Conservation (phyloP, 1,284 basidiomycete species). For the Trichosporon sp. region DNA sequence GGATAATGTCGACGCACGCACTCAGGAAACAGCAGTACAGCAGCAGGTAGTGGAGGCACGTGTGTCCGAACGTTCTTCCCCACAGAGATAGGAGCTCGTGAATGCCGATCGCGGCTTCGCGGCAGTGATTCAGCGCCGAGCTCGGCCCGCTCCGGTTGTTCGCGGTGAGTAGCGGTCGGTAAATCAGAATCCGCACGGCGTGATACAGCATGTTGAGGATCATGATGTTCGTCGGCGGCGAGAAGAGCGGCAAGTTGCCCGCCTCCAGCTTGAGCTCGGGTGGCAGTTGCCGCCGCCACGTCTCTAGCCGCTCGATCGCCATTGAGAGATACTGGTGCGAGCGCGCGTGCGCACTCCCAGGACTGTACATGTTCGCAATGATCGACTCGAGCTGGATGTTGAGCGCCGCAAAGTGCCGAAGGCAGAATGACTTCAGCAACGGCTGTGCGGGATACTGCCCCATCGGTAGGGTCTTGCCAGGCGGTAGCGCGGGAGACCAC, state of each 20-base stretch:
- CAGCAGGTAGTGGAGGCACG: conserved; percentile 24
- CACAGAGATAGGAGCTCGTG: conserved; percentile 23
- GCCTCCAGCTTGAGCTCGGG: conserved; percentile 8
- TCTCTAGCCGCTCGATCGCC: conserved; percentile 10
- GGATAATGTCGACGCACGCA: conserved; percentile 23
- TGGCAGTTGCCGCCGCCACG: conserved; percentile 12
- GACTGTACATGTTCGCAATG: conserved; percentile 26
- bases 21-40: conserved; percentile 25
- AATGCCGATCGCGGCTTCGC: conserved; percentile 21
- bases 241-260: conserved; percentile 12
- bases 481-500: conserved; percentile 13
- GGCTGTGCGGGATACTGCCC: conserved; percentile 12
- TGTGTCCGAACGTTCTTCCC: conserved; percentile 23
- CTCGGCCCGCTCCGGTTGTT: conserved; percentile 18
- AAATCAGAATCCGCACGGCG: conserved; percentile 19
- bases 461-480: conserved; percentile 4
- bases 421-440: conserved; percentile 12
- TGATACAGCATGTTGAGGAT: conserved; percentile 21
- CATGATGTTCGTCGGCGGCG: conserved; percentile 19
- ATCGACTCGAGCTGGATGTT: conserved; percentile 26
- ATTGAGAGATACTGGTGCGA: conserved; percentile 15
- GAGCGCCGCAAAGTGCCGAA: conserved; percentile 17
- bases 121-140: conserved; percentile 19
- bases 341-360: conserved; percentile 24
- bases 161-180: conserved; percentile 21